Evolutionary conservation across 495 filamentous ascomycete species (phyloP).

Genomic region (Rostrohypoxylon terebratum): DNA sequence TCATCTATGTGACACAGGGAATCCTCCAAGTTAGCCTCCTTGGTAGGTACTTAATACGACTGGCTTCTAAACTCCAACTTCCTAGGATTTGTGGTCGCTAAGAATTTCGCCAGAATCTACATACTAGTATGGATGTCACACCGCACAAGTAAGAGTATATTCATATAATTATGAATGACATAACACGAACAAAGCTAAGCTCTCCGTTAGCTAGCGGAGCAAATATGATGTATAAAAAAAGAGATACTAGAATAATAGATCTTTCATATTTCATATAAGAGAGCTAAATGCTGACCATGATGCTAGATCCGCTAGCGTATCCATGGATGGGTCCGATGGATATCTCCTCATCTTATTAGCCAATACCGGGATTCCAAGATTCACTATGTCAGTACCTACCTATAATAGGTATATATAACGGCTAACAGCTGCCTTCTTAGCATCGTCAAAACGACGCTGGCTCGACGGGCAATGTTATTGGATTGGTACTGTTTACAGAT

Average conservation of each 20-base stretch:
- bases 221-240: background rate
- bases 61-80: background rate
- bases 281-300: background rate
- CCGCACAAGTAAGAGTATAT: background rate
- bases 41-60: background rate
- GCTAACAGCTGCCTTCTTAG: background rate
- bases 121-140: background rate
- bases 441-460: background rate
- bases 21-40: background rate
- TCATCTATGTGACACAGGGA: background rate
- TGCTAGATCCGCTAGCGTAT: background rate
- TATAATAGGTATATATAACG: too few species aligned
- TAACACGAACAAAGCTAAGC: background rate
- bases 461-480: background rate
- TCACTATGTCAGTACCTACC: background rate
- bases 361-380: background rate
- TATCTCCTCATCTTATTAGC: background rate
- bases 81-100: background rate
- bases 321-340: background rate
- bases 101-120: background rate
- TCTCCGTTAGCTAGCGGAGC: background rate
- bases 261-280: background rate
- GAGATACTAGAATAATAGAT: background rate
- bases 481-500: background rate
- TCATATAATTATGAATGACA: background rate